Conservation (phyloP, 768 basidiomycete species). For the Trametes maxima region DNA sequence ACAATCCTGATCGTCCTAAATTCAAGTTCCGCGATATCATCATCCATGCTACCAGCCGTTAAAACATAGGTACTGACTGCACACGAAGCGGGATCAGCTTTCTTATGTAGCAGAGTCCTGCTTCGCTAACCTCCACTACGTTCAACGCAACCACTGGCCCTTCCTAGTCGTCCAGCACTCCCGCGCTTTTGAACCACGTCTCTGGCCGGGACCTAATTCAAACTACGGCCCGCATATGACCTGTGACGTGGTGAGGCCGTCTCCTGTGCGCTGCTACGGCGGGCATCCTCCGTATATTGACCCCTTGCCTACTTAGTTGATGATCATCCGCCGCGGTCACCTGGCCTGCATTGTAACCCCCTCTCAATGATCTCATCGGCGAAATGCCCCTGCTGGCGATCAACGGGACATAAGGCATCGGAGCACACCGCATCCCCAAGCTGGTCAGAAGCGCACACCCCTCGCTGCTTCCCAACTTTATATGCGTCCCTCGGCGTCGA, state of each 20-base stretch:
- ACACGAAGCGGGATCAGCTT: too few relatives aligned
- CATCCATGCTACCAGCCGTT: too few relatives aligned
- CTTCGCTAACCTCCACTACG: too few relatives aligned
- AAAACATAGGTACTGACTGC: too few relatives aligned
- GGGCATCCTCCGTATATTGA: not conserved
- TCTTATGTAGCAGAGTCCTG: too few relatives aligned
- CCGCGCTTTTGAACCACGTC: too few relatives aligned
- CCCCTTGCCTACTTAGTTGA: not conserved
- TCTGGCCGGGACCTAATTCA: not conserved
- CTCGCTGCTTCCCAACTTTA: not conserved
- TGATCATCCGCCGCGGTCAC: conserved; percentile 17
- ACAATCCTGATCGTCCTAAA: too few relatives aligned
- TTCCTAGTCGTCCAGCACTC: too few relatives aligned
- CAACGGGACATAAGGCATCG: not conserved
- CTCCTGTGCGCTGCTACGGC: not conserved
- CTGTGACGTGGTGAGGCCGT: not conserved
- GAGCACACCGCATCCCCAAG: not conserved
- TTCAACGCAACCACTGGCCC: too few relatives aligned
- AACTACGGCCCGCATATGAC: not conserved
- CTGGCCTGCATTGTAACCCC: conserved; percentile 1
- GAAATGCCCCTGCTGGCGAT: conserved; percentile 6
- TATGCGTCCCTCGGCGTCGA: not conserved
- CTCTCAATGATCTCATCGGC: conserved; percentile 6
- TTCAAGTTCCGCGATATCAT: too few relatives aligned
- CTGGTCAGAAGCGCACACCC: not conserved